Percentiles rank a stretch among this genome's conserved stretches.
Conservation (phyloP, 331 rosid genomes). For the Telfairia occidentalis region DNA sequence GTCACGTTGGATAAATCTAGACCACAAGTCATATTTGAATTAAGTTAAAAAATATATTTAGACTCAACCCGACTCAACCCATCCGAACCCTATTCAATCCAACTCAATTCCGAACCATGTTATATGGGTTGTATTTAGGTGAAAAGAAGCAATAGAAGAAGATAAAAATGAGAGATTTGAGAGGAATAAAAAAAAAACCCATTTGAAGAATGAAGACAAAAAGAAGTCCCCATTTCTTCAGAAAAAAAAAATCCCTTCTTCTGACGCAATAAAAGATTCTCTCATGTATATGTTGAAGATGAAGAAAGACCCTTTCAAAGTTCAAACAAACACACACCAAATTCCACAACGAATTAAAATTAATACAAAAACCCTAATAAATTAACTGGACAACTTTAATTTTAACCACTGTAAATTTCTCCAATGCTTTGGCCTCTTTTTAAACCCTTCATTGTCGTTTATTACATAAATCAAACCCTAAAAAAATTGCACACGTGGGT, state of each 20-base stretch:
- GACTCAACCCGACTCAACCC: too few species aligned
- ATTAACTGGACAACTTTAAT: too few species aligned
- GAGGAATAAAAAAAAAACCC: constrained; percentile 21
- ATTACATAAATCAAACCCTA: not conserved
- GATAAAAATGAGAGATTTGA: not conserved
- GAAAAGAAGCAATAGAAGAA: not conserved
- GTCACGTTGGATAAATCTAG: too few species aligned
- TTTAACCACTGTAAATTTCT: too few species aligned
- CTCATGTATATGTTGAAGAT: not conserved
- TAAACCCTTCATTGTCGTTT: too few species aligned
- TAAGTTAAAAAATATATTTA: too few species aligned
- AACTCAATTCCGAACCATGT: too few species aligned
- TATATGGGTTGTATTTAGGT: too few species aligned
- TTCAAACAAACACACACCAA: not conserved
- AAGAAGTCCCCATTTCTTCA: not conserved
- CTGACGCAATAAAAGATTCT: not conserved
- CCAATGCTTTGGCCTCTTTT: too few species aligned
- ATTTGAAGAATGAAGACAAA: constrained; percentile 23
- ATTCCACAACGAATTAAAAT: not conserved
- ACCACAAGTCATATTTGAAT: too few species aligned
- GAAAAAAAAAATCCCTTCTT: not conserved
- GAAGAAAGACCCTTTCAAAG: not conserved
- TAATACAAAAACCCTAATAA: not conserved
- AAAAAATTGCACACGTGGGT: not conserved
- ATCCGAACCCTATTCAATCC: too few species aligned